A percentile compares a stretch with the other conserved stretches of the same genome.
phyloP scores from a whole-genome alignment of 306 rosid genomes.

The Sechiopsis laciniata region DNA sequence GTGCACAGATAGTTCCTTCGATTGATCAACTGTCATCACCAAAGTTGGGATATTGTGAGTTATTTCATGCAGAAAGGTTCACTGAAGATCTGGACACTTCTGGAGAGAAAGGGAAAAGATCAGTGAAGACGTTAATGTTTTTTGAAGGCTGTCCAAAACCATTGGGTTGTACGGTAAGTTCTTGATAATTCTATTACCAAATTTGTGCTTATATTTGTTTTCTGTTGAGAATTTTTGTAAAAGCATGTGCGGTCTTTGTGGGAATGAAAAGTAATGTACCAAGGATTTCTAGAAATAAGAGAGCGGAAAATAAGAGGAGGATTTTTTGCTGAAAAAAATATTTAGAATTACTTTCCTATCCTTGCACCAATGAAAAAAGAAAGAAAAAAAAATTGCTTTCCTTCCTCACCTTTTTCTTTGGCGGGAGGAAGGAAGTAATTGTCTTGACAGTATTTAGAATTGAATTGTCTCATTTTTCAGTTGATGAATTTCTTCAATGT shows the following conservation, averaged over 20 bases:
- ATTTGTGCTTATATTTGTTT: neutral
- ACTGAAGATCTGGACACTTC: constrained; percentile 57
- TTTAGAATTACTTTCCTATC: too few relatives aligned
- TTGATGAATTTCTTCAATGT: neutral
- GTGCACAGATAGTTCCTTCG: constrained; percentile 81
- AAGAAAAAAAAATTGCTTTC: neutral
- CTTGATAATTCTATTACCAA: neutral
- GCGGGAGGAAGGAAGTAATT: neutral
- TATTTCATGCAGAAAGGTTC: constrained; percentile 71
- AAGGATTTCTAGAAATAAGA: constrained; percentile 3
- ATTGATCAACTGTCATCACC: constrained; percentile 75
- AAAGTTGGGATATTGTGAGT: constrained; percentile 78
- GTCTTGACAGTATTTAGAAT: neutral
- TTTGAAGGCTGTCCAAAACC: too few relatives aligned
- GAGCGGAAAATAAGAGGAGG: neutral
- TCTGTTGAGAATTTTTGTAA: neutral
- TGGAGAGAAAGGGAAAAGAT: constrained; percentile 57
- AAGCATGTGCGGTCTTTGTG: neutral
- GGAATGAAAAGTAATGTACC: neutral
- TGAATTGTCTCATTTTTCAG: constrained; percentile 1
- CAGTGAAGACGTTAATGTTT: constrained; percentile 1
- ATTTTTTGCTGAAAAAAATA: too few relatives aligned
- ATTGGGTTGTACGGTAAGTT: constrained; percentile 16
- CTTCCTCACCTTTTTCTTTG: neutral
- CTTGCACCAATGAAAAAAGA: too few relatives aligned